phyloP scores from a whole-genome alignment of 805 yeast species.

The Suhomyces tanzawaensis region DNA sequence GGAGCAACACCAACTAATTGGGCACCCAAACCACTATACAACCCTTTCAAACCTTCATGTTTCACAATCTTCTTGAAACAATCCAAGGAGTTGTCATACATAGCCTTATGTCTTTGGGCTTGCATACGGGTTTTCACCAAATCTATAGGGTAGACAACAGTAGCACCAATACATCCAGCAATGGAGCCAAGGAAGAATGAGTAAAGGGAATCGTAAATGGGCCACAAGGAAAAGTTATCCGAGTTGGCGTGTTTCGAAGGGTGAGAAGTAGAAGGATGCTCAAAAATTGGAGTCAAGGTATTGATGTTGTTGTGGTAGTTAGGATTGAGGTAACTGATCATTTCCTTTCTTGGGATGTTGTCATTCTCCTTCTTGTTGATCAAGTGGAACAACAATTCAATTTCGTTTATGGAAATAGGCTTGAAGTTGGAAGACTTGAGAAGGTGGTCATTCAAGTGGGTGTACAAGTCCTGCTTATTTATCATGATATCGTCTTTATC shows the following conservation, averaged over 20 bases:
- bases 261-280: constrained; percentile 42
- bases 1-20: constrained; percentile 98
- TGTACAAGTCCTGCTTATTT: constrained; percentile 39
- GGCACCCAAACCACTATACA: constrained; percentile 90
- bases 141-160: constrained; percentile 95
- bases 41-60: constrained; percentile 78
- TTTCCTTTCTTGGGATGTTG: constrained; percentile 39
- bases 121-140: constrained; percentile 96
- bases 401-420: constrained; percentile 38
- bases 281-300: constrained; percentile 37
- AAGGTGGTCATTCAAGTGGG: constrained; percentile 43
- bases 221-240: constrained; percentile 46
- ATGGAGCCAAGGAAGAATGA: constrained; percentile 88
- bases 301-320: constrained; percentile 36
- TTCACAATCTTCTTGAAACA: constrained; percentile 76
- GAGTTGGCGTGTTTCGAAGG: constrained; percentile 18
- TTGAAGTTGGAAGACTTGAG: constrained; percentile 43
- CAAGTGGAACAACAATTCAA: constrained; percentile 41
- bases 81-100: constrained; percentile 79
- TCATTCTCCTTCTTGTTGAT: constrained; percentile 36
- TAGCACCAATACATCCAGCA: constrained; percentile 98
- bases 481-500: constrained; percentile 42
- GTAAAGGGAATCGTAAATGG: constrained; percentile 68
- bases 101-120: constrained; percentile 73
- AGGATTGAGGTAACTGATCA: constrained; percentile 58